phyloP scores from a whole-genome alignment of 2,329 filamentous ascomycete species.

The Didymellaceae sp. region DNA sequence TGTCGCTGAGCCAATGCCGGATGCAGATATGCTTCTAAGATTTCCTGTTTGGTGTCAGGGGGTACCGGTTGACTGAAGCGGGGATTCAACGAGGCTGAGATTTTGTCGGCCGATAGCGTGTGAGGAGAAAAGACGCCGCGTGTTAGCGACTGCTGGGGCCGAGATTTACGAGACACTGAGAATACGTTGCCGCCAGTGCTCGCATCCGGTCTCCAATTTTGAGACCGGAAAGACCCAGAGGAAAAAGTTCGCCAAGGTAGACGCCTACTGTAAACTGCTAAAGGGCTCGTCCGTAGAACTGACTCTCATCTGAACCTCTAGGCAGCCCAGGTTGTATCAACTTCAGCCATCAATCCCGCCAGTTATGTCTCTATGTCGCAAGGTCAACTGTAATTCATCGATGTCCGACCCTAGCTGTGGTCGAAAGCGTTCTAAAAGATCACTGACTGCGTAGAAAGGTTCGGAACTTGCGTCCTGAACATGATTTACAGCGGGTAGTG shows the following conservation, averaged over 20 bases:
- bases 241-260: slow-evolving; percentile 80
- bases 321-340: no score
- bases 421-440: neutral
- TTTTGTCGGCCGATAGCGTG: slow-evolving; percentile 11
- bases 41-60: slow-evolving; percentile 19
- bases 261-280: slow-evolving; percentile 84
- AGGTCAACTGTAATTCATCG: neutral
- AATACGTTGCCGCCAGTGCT: no score
- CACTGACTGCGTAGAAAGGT: neutral
- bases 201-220: no score
- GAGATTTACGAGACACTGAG: no score
- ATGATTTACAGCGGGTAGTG: neutral
- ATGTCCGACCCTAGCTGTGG: neutral
- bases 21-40: slow-evolving; percentile 23
- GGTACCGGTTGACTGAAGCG: slow-evolving; percentile 17
- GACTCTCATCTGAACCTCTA: no score
- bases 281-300: slow-evolving; percentile 84
- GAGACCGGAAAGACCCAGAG: slow-evolving; percentile 78
- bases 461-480: no score
- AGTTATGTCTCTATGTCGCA: neutral
- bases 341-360: no score
- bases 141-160: neutral
- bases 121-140: slow-evolving; percentile 17
- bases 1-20: slow-evolving; percentile 17
- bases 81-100: slow-evolving; percentile 17